phyloP scores from a whole-genome alignment of 441 rosid species.

The Adansonia madagascariensis region DNA sequence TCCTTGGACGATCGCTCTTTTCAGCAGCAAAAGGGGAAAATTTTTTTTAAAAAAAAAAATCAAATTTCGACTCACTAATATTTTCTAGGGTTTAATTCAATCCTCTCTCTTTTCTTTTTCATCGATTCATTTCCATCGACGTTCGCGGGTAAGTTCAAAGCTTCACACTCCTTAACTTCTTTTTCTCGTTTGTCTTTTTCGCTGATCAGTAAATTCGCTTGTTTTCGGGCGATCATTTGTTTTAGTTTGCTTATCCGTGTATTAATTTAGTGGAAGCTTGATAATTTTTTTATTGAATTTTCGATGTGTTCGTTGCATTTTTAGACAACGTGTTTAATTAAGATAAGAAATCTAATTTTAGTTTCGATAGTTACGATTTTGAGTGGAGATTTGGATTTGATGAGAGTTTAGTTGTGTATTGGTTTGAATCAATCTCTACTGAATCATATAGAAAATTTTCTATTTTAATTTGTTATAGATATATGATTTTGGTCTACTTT shows the following conservation, averaged over 20 bases:
- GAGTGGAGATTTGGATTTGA: not conserved
- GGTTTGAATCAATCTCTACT: constrained; percentile 2
- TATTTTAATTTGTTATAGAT: not conserved
- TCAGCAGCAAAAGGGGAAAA: not conserved
- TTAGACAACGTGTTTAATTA: not conserved
- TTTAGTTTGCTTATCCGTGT: not conserved
- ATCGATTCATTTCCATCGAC: not conserved
- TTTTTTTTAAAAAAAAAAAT: not conserved
- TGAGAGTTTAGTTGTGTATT: not conserved
- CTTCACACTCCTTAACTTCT: not conserved
- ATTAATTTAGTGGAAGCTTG: not conserved
- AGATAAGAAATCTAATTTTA: constrained; percentile 2
- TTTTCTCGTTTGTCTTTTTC: not conserved
- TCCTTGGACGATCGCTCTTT: not conserved
- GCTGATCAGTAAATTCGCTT: not conserved
- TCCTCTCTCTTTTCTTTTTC: not conserved
- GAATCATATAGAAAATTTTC: not conserved
- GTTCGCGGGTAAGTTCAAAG: constrained; percentile 26
- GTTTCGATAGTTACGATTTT: not conserved
- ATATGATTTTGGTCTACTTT: not conserved
- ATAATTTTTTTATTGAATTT: constrained; percentile 7
- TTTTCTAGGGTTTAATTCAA: constrained; percentile 28
- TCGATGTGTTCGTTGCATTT: not conserved
- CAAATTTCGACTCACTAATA: not conserved
- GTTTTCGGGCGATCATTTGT: constrained; percentile 25